Evolutionary conservation across 2,329 filamentous ascomycete genomes (phyloP), one percentile per base, ranked within the genome.

Genomic region (Ophiostoma perfectum): DNA sequence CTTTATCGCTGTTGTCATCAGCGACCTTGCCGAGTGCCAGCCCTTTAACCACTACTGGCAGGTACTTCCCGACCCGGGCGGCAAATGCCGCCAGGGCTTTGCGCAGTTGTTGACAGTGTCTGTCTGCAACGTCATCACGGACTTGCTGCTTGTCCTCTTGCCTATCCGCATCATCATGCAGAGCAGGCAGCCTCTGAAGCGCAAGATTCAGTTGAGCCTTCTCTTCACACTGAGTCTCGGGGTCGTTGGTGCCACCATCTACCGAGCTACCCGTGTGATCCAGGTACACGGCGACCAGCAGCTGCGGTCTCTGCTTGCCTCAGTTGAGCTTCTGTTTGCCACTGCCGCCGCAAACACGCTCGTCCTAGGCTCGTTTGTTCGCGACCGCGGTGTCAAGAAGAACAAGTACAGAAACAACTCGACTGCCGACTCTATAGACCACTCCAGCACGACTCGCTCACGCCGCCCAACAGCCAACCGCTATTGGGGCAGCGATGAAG

Each of bases 381-480:
- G 94, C 14, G 94, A 98, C 76, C 86, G 92, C 67, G 95, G 95
- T 39, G 81, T 93, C 55, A 98, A 98, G 82, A 97, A 96, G 78
- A 84, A 85, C 68, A 95, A 92, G 75, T 97, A 91, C 79, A 89
- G 89, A 67, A 84, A 86, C 70, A 82, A 83, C 16, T 87, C 88
- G 1, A 80, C 84, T 4, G 83, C 84, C 60, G 86, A 87, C 55
- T 93, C 90, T 0, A 80, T 90, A 52, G 88, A 87, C 65, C 81
- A 78, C 60, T 77, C 78, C 3, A 73, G 72, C 69, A 75, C 70
- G 3, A 76, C 75, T 58, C 76, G 76, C 58, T 74, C 78, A 18
- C 80, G 77, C 70, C 80, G 83, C 71, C 83, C 80, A 71, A 82
- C 83, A 11, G 71, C 89, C 62, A 79, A 88, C 70, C 85, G 86